Percentiles rank a stretch among this genome's conserved stretches.
phyloP scores from a whole-genome alignment of 768 basidiomycete species.

The Lactarius akahatsu region DNA sequence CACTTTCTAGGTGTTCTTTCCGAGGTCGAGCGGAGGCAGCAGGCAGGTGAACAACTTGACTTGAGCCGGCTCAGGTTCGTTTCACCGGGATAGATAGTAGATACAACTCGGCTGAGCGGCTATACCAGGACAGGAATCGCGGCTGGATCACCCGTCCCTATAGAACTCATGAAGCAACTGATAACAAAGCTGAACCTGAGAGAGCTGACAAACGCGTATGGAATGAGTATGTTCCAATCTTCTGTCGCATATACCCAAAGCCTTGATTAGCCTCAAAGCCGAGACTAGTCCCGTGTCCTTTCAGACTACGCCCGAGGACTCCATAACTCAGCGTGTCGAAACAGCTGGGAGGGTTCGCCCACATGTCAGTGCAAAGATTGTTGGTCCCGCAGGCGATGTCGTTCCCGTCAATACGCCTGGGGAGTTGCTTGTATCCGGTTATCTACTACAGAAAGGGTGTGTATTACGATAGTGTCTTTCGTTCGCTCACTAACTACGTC shows the following conservation, averaged over 20 bases:
- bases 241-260: conserved; percentile 7
- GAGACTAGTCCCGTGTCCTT: conserved; percentile 86
- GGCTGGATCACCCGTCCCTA: conserved; percentile 76
- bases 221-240: conserved; percentile 66
- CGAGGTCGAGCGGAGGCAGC: conserved; percentile 58
- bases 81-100: background rate
- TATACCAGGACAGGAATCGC: conserved; percentile 72
- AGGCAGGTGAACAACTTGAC: conserved; percentile 47
- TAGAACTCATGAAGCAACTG: conserved; percentile 72
- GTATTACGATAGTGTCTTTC: conserved; percentile 25
- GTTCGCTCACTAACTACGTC: conserved; percentile 1
- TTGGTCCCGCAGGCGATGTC: conserved; percentile 55
- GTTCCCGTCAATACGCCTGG: conserved; percentile 75
- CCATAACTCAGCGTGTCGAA: conserved; percentile 72
- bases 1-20: conserved; percentile 75
- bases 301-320: conserved; percentile 69
- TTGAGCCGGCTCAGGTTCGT: conserved; percentile 61
- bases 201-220: conserved; percentile 77
- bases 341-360: conserved; percentile 77
- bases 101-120: background rate
- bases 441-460: conserved; percentile 78
- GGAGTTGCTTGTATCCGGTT: conserved; percentile 72
- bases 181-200: conserved; percentile 64
- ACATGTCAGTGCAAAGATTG: conserved; percentile 73
- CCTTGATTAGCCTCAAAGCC: conserved; percentile 41